Percentiles rank a stretch among this genome's conserved stretches.
phyloP scores from a whole-genome alignment of 1,284 basidiomycete species.

The Trichosporon ovoides region DNA sequence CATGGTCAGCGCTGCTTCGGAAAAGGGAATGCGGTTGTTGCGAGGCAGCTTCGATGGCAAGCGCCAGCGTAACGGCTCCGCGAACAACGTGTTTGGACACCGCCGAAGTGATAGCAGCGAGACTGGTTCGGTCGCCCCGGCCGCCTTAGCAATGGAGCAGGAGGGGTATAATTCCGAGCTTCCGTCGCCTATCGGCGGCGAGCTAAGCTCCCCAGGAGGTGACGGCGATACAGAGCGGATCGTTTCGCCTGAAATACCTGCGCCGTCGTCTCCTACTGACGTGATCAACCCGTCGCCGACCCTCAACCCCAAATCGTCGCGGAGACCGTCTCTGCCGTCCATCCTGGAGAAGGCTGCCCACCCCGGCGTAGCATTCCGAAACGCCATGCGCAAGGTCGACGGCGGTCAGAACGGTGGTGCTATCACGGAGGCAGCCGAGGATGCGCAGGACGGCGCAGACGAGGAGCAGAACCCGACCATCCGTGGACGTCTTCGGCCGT shows the following conservation, averaged over 20 bases:
- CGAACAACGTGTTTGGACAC: constrained; percentile 12
- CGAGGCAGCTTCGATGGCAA: constrained; percentile 13
- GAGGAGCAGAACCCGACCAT: neutral
- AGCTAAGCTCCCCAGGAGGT: constrained; percentile 16
- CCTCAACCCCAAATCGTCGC: constrained; percentile 21
- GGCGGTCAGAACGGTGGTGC: constrained; percentile 15
- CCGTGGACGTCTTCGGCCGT: neutral
- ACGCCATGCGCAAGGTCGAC: constrained; percentile 24
- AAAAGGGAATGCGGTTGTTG: constrained; percentile 16
- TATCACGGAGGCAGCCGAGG: neutral
- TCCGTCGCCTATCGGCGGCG: neutral
- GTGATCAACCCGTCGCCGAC: neutral
- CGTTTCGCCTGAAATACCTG: neutral
- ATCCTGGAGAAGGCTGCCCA: constrained; percentile 47
- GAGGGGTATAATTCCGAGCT: neutral
- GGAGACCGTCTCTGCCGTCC: constrained; percentile 46
- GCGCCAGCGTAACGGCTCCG: constrained; percentile 27
- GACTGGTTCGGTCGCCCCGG: neutral
- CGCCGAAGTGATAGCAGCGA: constrained; percentile 1
- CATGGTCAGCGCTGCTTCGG: constrained; percentile 30
- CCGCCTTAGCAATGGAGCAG: neutral
- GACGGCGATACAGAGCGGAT: constrained; percentile 1
- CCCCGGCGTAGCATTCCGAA: constrained; percentile 36
- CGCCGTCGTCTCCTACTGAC: neutral
- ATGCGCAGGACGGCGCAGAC: neutral